Evolutionary conservation across 2,329 filamentous ascomycete genomes (phyloP).

Genomic region (Pseudocercospora fuligena): DNA sequence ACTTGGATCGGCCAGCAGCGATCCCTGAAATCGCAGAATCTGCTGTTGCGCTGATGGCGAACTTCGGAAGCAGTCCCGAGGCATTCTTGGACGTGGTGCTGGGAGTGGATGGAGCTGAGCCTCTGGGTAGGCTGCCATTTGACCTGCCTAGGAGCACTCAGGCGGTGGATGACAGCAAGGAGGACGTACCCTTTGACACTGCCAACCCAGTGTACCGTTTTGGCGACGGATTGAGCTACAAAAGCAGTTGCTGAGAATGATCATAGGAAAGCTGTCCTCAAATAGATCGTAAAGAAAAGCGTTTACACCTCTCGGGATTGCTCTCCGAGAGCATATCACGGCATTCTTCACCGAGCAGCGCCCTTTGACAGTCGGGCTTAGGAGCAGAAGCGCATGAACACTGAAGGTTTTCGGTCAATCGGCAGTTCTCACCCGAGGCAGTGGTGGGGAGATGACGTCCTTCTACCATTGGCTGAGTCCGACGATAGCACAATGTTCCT

Average conservation of each 20-base stretch:
- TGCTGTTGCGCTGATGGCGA: slow-evolving; percentile 47
- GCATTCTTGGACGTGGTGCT: slow-evolving; percentile 54
- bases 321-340: not conserved
- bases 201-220: slow-evolving; percentile 43
- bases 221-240: slow-evolving; percentile 44
- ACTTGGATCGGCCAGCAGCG: slow-evolving; percentile 51
- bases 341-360: not conserved
- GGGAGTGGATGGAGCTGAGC: slow-evolving; percentile 42
- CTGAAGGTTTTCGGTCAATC: no score
- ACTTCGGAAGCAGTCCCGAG: slow-evolving; percentile 47
- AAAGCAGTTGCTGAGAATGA: slow-evolving; percentile 3
- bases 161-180: slow-evolving; percentile 46
- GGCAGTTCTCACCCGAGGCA: no score
- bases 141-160: slow-evolving; percentile 53
- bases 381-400: not conserved
- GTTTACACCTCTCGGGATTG: not conserved
- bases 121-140: slow-evolving; percentile 53
- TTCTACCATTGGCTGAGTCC: no score
- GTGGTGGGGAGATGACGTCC: no score
- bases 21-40: slow-evolving; percentile 50
- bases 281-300: not conserved
- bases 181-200: slow-evolving; percentile 47
- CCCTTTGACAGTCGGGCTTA: not conserved
- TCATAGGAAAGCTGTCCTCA: not conserved
- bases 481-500: no score